Base-by-base conservation (phyloP, 768 basidiomycete genomes). In the Leucocoprinus birnbaumii region DNA sequence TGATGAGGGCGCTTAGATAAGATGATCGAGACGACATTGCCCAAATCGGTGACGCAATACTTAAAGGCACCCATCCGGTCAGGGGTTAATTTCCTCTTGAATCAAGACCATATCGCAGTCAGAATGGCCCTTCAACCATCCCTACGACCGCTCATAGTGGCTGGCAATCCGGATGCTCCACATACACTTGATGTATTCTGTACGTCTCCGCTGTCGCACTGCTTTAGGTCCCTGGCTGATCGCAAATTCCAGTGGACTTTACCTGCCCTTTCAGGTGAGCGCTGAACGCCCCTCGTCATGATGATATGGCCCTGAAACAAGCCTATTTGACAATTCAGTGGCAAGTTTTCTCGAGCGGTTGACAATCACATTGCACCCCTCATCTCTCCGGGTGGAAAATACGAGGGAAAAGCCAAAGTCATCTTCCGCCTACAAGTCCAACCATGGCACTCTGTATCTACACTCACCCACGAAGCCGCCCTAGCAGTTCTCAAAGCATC, bases 161-260 rank as follows among this genome's bases (percentile, higher is more conserved):
- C 81, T 2, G 91, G 91, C 40, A 63, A 59, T 16, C 63, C 66
- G 51, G 71, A 79, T 25, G 80, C 91, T 0, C 86, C 87, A 0
- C 89, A 94, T 62, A 90, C 88, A 2, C 75, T 94, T 48, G 91
- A 94, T 55, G 70, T 92, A 55, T 93, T 90, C 69, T 67, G 89
- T 87, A 63, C 63, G 87, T 66, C 16, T 19, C 13, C 45, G 19
- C 46, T 31, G 38, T 16, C 13, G 21, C 13, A 21, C 25, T 48
- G 22, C 2, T 10, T 24, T 25, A 14, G 9, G 7, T 9, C 11
- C 21, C 9, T 14, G n/a, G 11, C 24, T 44, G 53, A 7, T 14
- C 19, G 16, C 16, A n/a, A 13, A 3, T 6, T 11, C 22, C 10
- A 91, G 89, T 92, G 72, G 92, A 93, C 69, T 92, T 89, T 67